Conservation (phyloP, 2,329 filamentous ascomycete species). For the Arthrobotrys iridis region DNA sequence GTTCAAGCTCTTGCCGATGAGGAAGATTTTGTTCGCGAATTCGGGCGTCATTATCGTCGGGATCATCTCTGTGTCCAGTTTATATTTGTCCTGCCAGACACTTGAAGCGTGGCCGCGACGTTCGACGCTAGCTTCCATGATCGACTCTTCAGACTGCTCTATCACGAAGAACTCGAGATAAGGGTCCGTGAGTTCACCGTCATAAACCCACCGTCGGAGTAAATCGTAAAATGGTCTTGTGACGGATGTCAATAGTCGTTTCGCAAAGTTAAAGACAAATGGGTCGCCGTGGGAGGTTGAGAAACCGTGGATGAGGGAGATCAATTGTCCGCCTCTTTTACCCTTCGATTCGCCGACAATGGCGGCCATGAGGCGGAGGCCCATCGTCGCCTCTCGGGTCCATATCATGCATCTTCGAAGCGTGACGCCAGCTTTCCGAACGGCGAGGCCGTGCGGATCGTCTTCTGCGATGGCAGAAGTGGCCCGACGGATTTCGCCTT, state of each 20-base stretch:
- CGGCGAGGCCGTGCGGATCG: conserved; percentile 71
- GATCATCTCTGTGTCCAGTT: conserved; percentile 83
- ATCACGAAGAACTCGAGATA: conserved; percentile 95
- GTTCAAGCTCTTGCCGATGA: conserved; percentile 97
- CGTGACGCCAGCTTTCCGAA: conserved; percentile 89
- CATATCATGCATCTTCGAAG: conserved; percentile 95
- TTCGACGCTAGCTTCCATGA: conserved; percentile 63
- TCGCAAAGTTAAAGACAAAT: conserved; percentile 90
- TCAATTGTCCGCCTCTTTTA: conserved; percentile 87
- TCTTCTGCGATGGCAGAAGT: conserved; percentile 77
- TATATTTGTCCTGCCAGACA: conserved; percentile 98
- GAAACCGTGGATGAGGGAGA: conserved; percentile 91
- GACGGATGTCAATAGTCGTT: conserved; percentile 84
- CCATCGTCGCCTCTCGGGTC: conserved; percentile 97
- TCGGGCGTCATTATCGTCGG: conserved; percentile 92
- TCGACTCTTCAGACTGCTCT: conserved; percentile 69
- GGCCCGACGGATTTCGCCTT: conserved; percentile 88
- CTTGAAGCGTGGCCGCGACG: conserved; percentile 77
- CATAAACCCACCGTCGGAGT: conserved; percentile 95
- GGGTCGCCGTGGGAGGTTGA: conserved; percentile 94
- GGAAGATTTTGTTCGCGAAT: conserved; percentile 94
- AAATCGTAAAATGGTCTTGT: conserved; percentile 97
- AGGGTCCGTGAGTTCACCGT: conserved; percentile 96
- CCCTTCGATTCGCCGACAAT: conserved; percentile 91
- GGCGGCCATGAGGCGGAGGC: conserved; percentile 87